Base-by-base conservation (phyloP, 1,139 yeast species). In the Yamadazyma dendronema region DNA sequence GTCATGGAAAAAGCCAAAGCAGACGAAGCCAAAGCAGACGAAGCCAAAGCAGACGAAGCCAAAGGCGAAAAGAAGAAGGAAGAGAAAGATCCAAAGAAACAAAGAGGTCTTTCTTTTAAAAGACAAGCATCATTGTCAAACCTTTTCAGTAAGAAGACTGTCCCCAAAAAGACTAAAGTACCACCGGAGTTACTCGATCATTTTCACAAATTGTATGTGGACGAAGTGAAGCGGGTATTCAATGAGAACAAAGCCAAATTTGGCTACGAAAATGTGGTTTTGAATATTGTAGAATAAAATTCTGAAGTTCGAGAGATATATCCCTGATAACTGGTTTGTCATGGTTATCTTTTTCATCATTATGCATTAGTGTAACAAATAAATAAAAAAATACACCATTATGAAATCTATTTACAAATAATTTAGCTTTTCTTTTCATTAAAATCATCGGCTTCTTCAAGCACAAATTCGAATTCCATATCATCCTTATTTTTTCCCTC, bases 171-270 rank as follows among this genome's bases (percentile, higher is more conserved):
- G 30, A 47, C 62, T 3, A 64, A 65, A 39, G 52, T 69, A 14
- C 74, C 77, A 2, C 65, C 56, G 13, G 70, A 64, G 27, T 43
- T 70, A 39, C 71, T 92, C 16, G 84, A 85, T 39, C 71, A 81
- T 44, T 88, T 85, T 53, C 97, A 92, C 57, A 65, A 63, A 21
- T 53, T 79, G 28, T 92, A 92, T 55, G 74, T 84, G n/a, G 74
- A 77, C 12, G 89, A 80, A 42, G 63, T 94, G 49, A 62, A 70
- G 46, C 64, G 74, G 39, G 70, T 90, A 2, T 92, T 81, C 57
- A 79, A 85, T 32, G 83, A 78, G 11, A 78, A 90, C 54, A 87
- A 83, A 57, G 71, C 66, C 6, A 70, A 70, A 45, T 92, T 59
- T 48, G 79, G 81, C 1, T 72, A 72, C 44, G 71, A 67, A 9